Percentiles rank a stretch among this genome's conserved stretches.
These are phyloP conservation scores for Ramichloridium luteum DNA, from an alignment of 2,329 filamentous ascomycete genomes.

Conservation along the genomic window DNA sequence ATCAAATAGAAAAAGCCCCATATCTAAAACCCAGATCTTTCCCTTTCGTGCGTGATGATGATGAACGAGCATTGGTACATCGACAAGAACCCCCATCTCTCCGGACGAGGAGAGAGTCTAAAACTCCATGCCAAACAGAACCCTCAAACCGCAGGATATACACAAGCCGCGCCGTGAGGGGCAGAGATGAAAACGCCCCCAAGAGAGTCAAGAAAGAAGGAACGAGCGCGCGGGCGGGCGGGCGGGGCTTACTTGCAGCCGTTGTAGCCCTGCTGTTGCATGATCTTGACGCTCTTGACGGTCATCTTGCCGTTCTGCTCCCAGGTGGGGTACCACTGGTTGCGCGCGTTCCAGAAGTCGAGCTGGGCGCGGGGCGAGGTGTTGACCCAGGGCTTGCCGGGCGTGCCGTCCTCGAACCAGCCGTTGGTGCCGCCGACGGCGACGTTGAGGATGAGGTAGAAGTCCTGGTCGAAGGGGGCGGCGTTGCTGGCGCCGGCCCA, in stretches of 20 bases:
- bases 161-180: too few species aligned
- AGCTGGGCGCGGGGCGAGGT: slow-evolving; percentile 50
- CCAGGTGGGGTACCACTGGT: slow-evolving; percentile 28
- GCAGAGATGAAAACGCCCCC: too few species aligned
- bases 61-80: too few species aligned
- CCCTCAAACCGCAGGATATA: too few species aligned
- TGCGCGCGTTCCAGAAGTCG: slow-evolving; percentile 57
- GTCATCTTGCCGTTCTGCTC: slow-evolving; percentile 28
- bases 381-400: slow-evolving; percentile 71
- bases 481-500: slow-evolving; percentile 26
- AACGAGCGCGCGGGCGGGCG: too few species aligned
- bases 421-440: slow-evolving; percentile 38
- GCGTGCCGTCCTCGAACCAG: slow-evolving; percentile 65
- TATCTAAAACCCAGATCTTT: too few species aligned
- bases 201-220: too few species aligned
- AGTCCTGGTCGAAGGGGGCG: slow-evolving; percentile 31
- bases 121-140: too few species aligned
- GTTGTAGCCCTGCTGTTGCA: slow-evolving; percentile 38
- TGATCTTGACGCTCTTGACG: slow-evolving; percentile 33
- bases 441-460: slow-evolving; percentile 31
- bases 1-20: too few species aligned
- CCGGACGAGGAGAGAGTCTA: too few species aligned
- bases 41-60: too few species aligned
- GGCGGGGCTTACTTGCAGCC: slow-evolving; percentile 25
- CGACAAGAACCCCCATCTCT: too few species aligned